Evolutionary conservation across 2,329 filamentous ascomycete species (phyloP).

Genomic region (Chaetomium strumarium): DNA sequence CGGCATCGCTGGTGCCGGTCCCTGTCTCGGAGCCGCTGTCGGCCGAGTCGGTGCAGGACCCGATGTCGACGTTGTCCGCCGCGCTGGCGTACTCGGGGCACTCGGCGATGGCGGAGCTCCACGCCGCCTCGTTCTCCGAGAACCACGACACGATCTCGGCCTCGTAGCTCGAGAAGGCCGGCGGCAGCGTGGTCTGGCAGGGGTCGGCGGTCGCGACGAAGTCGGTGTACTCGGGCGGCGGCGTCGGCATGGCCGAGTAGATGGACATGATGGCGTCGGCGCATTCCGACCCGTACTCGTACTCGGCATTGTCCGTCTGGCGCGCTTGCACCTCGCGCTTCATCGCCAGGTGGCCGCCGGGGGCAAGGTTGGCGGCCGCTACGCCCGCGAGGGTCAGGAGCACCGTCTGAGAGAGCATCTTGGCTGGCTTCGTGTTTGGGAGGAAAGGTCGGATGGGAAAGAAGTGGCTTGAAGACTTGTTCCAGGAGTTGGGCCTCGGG

Average conservation of each 20-base stretch:
- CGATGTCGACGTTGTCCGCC: constrained; percentile 3
- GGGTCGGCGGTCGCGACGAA: constrained; percentile 23
- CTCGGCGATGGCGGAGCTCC: constrained; percentile 21
- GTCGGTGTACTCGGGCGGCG: constrained; percentile 19
- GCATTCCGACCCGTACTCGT: constrained; percentile 15
- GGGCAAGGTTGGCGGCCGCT: constrained; percentile 20
- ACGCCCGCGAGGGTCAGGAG: constrained; percentile 24
- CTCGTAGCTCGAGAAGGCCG: background rate
- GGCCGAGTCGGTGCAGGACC: constrained; percentile 1
- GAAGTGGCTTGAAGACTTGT: background rate
- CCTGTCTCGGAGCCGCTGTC: background rate
- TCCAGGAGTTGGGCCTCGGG: no score
- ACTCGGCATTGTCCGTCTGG: constrained; percentile 21
- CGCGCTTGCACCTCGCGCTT: constrained; percentile 23
- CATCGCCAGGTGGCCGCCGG: constrained; percentile 12
- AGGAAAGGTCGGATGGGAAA: background rate
- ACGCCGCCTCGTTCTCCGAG: constrained; percentile 19
- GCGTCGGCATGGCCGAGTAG: constrained; percentile 23
- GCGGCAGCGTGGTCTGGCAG: constrained; percentile 24
- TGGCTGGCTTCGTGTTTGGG: constrained; percentile 4
- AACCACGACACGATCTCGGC: constrained; percentile 24
- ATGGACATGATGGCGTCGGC: constrained; percentile 18
- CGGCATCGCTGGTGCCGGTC: no score
- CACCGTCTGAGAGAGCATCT: constrained; percentile 25
- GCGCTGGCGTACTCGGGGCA: constrained; percentile 24